Evolutionary conservation across 1,139 yeast genomes (phyloP), one percentile per base, ranked within the genome.

Genomic region (Nakaseomyces uthaithaninus): DNA sequence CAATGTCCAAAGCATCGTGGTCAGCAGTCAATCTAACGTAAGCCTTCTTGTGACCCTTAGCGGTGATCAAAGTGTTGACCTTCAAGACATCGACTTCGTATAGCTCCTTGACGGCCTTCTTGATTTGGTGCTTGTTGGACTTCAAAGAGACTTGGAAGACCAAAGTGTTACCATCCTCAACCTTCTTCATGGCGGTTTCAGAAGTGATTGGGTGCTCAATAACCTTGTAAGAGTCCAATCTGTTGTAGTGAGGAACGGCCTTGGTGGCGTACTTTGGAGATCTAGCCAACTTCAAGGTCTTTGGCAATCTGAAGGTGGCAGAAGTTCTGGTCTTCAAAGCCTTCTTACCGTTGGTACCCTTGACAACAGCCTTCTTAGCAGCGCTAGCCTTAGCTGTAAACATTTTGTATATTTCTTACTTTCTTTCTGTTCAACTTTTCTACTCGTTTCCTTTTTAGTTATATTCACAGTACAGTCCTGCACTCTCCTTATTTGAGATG

Each of bases 1-100:
- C 99, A 72, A 91, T 89, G 72, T 91, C 99, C 71, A 93, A 84
- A 71, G 98, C 98, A 75, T 91, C 99, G 78, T 82, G 85, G 74
- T 93, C 98, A 69, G 96, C 93, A 66, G 97, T 87, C 71, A 91
- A 84, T 77, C 95, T 87, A 70, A 91, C 91, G 78, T 83, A 91
- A 67, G 99, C 99, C 82, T 93, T 93, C 86, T 91, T 91, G 76
- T 96, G 84, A 73, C 98, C 98, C 72, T 91, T 89, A 69, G 98
- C 96, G 77, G 95, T 85, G 66, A 91, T 73, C 72, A 89, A 79
- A 63, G 97, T 91, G 91, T 91, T 86, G 66, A 91, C 89, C 74
- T 85, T 78, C 65, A 73, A 75, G 60, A 84, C 93, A 62, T 91
- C 97, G 64, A 91, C 96, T 67, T 85, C 89, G 80, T 91, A 91